phyloP scores from a whole-genome alignment of 140 eudicot genomes.

The Cichorium intybus region DNA sequence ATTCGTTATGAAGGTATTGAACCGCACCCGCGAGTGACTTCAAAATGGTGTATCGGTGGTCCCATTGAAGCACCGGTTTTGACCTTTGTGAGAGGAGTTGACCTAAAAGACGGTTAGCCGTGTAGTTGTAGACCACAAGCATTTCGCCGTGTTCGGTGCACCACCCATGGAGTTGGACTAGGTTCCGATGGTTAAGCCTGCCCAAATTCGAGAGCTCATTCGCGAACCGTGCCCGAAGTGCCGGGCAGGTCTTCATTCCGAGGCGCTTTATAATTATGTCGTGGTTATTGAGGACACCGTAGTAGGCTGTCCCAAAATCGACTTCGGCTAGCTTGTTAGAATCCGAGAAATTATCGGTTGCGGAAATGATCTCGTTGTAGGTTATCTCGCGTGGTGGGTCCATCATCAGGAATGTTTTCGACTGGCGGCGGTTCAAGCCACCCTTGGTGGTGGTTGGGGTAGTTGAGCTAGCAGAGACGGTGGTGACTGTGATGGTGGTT shows the following conservation, averaged over 20 bases:
- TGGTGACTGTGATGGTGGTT: slow-evolving; percentile 17
- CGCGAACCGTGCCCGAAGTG: slow-evolving; percentile 51
- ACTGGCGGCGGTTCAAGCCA: slow-evolving; percentile 23
- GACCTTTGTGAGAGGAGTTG: slow-evolving; percentile 46
- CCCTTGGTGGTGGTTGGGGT: slow-evolving; percentile 38
- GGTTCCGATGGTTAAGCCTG: slow-evolving; percentile 75
- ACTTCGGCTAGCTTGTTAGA: slow-evolving; percentile 57
- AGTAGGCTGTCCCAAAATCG: slow-evolving; percentile 80
- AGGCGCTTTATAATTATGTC: slow-evolving; percentile 68
- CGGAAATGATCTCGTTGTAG: slow-evolving; percentile 53
- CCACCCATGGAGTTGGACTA: slow-evolving; percentile 91
- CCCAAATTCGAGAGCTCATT: slow-evolving; percentile 73
- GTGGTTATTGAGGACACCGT: slow-evolving; percentile 49
- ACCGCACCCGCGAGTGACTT: slow-evolving; percentile 78
- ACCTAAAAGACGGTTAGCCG: slow-evolving; percentile 52
- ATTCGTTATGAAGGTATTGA: slow-evolving; percentile 81
- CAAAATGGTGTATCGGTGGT: slow-evolving; percentile 61
- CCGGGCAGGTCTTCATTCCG: slow-evolving; percentile 74
- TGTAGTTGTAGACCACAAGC: slow-evolving; percentile 74
- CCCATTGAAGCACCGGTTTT: slow-evolving; percentile 47
- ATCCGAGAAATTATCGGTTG: slow-evolving; percentile 78
- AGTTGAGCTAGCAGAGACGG: neutral
- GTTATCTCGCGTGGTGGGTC: slow-evolving; percentile 68
- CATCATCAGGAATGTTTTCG: slow-evolving; percentile 35
- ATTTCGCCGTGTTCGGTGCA: slow-evolving; percentile 95